Conservation (phyloP, 306 rosid genomes). For the Spatholobus suberectus region DNA sequence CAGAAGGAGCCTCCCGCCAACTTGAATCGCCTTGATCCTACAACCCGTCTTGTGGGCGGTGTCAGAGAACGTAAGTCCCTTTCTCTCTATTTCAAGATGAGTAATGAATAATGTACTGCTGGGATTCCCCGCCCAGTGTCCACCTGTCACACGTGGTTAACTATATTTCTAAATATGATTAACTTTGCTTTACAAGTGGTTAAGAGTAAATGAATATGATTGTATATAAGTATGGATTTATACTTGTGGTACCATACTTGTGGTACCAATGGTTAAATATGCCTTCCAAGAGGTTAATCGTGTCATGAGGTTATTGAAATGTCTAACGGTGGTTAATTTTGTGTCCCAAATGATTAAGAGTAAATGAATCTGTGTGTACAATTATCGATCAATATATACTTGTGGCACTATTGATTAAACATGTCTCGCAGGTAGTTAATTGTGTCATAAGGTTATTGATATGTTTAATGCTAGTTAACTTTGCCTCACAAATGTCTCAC, state of each 20-base stretch:
- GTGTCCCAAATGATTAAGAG: not conserved
- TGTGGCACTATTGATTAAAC: not conserved
- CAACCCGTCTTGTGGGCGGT: constrained; percentile 73
- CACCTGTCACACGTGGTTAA: too few relatives aligned
- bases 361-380: not conserved
- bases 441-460: not conserved
- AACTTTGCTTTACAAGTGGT: not conserved
- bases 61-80: constrained; percentile 78
- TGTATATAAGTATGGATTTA: not conserved
- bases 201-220: not conserved
- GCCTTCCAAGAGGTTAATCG: not conserved
- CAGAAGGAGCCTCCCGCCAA: constrained; percentile 55
- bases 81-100: not conserved
- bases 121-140: too few relatives aligned
- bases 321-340: not conserved
- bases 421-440: not conserved
- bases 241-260: too few relatives aligned
- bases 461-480: not conserved
- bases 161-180: not conserved
- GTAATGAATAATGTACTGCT: not conserved
- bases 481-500: not conserved
- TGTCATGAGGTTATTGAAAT: not conserved
- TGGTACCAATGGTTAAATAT: too few relatives aligned
- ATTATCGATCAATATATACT: not conserved
- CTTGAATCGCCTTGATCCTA: constrained; percentile 83